A percentile compares a stretch with the other conserved stretches of the same genome.
Evolutionary conservation across 495 filamentous ascomycete species (phyloP).

Genomic region (Aspergillus funiculosus): DNA sequence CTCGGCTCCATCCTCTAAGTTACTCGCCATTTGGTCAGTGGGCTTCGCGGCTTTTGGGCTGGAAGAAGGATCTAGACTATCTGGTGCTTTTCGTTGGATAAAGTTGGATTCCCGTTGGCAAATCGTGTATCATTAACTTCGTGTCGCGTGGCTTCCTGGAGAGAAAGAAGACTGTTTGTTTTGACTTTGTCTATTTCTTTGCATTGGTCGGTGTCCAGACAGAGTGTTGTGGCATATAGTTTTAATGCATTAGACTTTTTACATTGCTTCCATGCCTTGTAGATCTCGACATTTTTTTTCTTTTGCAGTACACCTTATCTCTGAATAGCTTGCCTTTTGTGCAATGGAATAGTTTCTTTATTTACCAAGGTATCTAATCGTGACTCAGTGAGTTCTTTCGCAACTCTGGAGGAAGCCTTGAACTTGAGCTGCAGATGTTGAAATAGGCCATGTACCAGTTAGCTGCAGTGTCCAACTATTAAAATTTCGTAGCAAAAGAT

Average conservation of each 20-base stretch:
- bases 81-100: slow-evolving; percentile 14
- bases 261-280: background rate
- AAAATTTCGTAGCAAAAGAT: too few relatives aligned
- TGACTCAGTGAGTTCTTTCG: too few relatives aligned
- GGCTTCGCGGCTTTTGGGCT: background rate
- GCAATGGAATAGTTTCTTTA: too few relatives aligned
- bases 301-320: too few relatives aligned
- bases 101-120: slow-evolving; percentile 24
- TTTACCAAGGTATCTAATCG: too few relatives aligned
- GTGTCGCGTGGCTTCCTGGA: slow-evolving; percentile 35
- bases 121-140: slow-evolving; percentile 33
- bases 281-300: background rate
- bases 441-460: too few relatives aligned
- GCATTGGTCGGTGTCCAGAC: slow-evolving; percentile 19
- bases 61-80: slow-evolving; percentile 22
- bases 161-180: slow-evolving; percentile 34
- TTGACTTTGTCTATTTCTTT: slow-evolving; percentile 20
- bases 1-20: slow-evolving; percentile 45
- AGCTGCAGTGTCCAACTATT: too few relatives aligned
- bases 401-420: too few relatives aligned
- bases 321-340: background rate
- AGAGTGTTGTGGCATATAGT: slow-evolving; percentile 20
- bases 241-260: slow-evolving; percentile 31
- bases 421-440: too few relatives aligned
- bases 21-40: slow-evolving; percentile 2